Evolutionary conservation across 2,329 filamentous ascomycete species (phyloP).

Genomic region (Ophiostoma sp.): DNA sequence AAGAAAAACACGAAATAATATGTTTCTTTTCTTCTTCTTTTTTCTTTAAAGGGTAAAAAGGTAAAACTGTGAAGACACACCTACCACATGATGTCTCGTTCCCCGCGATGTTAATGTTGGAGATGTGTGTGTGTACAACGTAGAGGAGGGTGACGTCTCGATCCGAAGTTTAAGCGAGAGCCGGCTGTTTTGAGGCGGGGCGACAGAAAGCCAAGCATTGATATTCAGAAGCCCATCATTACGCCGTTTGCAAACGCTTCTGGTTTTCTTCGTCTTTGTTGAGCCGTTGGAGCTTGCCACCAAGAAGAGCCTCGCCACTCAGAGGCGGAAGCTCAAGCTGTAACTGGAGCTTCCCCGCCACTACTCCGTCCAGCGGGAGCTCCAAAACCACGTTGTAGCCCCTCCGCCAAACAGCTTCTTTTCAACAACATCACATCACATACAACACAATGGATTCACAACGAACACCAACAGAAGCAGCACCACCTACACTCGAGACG

Average conservation of each 20-base stretch:
- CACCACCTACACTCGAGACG: neutral
- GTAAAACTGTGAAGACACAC: no score
- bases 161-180: slow-evolving; percentile 17
- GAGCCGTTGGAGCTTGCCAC: neutral
- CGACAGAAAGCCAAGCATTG: neutral
- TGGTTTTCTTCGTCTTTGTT: neutral
- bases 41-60: no score
- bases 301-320: neutral
- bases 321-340: neutral
- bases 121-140: neutral
- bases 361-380: neutral
- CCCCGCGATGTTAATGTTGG: neutral
- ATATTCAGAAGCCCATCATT: no score
- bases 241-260: neutral
- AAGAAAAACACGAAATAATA: neutral
- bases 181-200: neutral
- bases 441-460: neutral
- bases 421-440: neutral
- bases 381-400: neutral
- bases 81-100: neutral
- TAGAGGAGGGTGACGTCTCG: neutral
- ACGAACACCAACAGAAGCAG: neutral
- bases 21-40: no score
- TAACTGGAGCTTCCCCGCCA: slow-evolving; percentile 5
- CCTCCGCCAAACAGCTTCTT: neutral